phyloP scores from a whole-genome alignment of 495 filamentous ascomycete species.

The Penicillium coffeae region DNA sequence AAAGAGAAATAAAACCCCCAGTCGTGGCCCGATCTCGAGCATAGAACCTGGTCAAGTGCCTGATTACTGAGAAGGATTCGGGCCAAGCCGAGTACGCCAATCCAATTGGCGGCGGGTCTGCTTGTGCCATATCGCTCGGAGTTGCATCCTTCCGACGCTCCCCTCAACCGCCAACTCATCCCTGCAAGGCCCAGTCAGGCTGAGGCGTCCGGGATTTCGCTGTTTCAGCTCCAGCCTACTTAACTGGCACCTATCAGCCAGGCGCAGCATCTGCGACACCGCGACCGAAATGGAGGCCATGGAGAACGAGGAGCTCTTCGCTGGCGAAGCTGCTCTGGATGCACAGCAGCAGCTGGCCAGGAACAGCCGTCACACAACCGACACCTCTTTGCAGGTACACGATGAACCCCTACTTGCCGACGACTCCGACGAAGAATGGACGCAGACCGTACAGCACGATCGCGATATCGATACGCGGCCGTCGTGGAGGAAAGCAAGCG shows the following conservation, averaged over 20 bases:
- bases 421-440: constrained; percentile 8
- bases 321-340: constrained; percentile 16
- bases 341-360: constrained; percentile 9
- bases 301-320: constrained; percentile 29
- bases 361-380: constrained; percentile 1
- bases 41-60: too few species aligned
- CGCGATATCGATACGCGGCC: constrained; percentile 8
- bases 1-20: too few species aligned
- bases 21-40: too few species aligned
- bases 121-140: background rate
- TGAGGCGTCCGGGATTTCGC: background rate
- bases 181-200: background rate
- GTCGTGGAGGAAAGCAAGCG: constrained; percentile 20
- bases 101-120: background rate
- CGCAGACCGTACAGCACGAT: constrained; percentile 2
- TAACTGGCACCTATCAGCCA: background rate
- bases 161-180: background rate
- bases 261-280: background rate
- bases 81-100: background rate
- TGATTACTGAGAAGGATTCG: background rate
- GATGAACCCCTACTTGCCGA: constrained; percentile 11
- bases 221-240: background rate
- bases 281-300: constrained; percentile 7
- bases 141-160: background rate
- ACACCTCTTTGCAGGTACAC: constrained; percentile 11